Percentiles rank a stretch among this genome's conserved stretches.
phyloP scores from a whole-genome alignment of 345 rosid species.

The Lepidium didymum region DNA sequence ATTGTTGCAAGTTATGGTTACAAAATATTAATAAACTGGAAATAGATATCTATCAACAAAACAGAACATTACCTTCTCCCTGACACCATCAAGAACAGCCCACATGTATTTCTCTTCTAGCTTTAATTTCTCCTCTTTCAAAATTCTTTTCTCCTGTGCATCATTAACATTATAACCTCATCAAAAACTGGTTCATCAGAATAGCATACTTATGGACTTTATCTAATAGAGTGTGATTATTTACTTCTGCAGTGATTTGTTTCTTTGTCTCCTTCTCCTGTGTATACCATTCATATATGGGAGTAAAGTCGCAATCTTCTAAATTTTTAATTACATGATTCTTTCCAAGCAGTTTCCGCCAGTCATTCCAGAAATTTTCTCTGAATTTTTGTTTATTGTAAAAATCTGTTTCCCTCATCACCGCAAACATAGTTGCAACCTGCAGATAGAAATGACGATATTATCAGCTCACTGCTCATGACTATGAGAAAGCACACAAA shows the following conservation, averaged over 20 bases:
- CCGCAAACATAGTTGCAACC: constrained; percentile 96
- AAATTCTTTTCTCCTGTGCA: constrained; percentile 84
- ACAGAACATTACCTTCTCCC: constrained; percentile 66
- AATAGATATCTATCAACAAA: constrained; percentile 6
- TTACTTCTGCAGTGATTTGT: constrained; percentile 26
- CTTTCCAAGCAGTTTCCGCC: constrained; percentile 80
- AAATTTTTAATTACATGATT: constrained; percentile 72
- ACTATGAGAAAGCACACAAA: background rate
- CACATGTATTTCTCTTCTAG: constrained; percentile 98
- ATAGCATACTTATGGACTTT: background rate
- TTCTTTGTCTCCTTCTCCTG: constrained; percentile 71
- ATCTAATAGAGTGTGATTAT: background rate
- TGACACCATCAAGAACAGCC: constrained; percentile 94
- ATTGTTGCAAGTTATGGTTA: background rate
- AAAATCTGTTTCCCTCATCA: constrained; percentile 96
- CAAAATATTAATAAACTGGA: background rate
- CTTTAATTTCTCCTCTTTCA: constrained; percentile 78
- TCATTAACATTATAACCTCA: background rate
- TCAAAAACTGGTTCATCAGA: background rate
- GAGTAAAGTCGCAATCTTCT: constrained; percentile 77
- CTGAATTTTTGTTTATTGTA: constrained; percentile 67
- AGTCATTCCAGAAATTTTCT: constrained; percentile 93
- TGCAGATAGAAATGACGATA: constrained; percentile 15
- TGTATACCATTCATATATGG: constrained; percentile 86
- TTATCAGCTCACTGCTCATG: constrained; percentile 21